Evolutionary conservation across 192 early-diverging fungal species (phyloP).

Genomic region (Geosiphon pyriformis): DNA sequence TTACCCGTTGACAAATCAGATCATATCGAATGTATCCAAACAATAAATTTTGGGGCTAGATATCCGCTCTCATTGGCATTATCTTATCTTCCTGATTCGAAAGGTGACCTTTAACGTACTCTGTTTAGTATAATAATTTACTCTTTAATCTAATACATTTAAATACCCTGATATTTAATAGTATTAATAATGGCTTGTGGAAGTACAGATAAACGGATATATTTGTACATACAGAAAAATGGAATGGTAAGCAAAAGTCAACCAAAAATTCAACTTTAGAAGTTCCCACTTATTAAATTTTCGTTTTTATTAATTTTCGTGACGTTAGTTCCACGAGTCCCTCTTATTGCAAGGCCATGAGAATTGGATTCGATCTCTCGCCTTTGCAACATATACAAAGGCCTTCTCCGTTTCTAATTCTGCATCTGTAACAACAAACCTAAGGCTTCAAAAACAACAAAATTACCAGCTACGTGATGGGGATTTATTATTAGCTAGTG

Average conservation of each 20-base stretch:
- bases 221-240: conserved; percentile 55
- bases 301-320: background rate
- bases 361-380: conserved; percentile 85
- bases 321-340: conserved; percentile 53
- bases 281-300: background rate
- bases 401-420: background rate
- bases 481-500: conserved; percentile 83
- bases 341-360: conserved; percentile 81
- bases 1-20: conserved; percentile 12
- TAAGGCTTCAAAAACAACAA: conserved; percentile 17
- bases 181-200: conserved; percentile 74
- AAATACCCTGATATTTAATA: background rate
- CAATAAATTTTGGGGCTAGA: conserved; percentile 56
- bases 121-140: background rate
- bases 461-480: conserved; percentile 58
- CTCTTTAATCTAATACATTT: no score
- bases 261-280: background rate
- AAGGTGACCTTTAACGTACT: conserved; percentile 29
- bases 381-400: conserved; percentile 60
- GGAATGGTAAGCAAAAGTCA: conserved; percentile 27
- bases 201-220: conserved; percentile 72
- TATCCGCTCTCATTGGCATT: conserved; percentile 67
- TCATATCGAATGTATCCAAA: conserved; percentile 57
- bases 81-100: conserved; percentile 58
- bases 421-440: background rate